Evolutionary conservation across 768 basidiomycete genomes (phyloP), one percentile per base, ranked within the genome.

Genomic region (Vararia minispora): DNA sequence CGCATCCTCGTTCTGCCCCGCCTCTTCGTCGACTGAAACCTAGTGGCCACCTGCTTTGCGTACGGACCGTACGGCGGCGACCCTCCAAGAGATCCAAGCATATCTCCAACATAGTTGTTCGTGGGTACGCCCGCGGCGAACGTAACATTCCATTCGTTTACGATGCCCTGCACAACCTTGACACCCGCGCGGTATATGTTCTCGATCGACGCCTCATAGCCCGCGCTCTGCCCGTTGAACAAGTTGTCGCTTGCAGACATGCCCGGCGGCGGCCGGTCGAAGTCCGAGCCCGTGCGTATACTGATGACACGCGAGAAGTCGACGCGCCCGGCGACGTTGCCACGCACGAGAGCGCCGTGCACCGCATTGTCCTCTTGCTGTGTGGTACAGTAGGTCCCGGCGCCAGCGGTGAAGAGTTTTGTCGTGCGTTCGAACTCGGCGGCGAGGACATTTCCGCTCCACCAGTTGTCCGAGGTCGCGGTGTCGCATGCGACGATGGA

Each of bases 351-450:
- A 2, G 58, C 55, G 32, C 57, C 61, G 33, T 65, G 57, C 18
- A 50, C 54, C 3, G 56, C 65, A 46, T 62, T 65, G 50, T 66
- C 65, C 45, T 68, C 66, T 46, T 66, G 57, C 39, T 55, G 55
- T 4, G 59, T 54, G 13, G 58, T 55, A 45, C 58, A 60, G 48
- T 59, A 62, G 10, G 32, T 41, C 13, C 44, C 59, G 3, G 43
- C 29, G 12, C 56, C 56, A 28, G 57, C 54, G 11, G 65, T 66
- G 49, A 58, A 56, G 16, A 61, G 41, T 18, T 23, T 20, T 10
- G 62, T 65, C 42, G 57, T 57, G 50, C 64, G 62, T 30, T 57
- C 61, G 45, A 65, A 62, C 3, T 55, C 50, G 32, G 53, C 55
- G 14, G 44, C 51, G 18, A 68, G 58, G 17, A 63, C 43, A 3